Evolutionary conservation across 805 yeast genomes (phyloP).

Genomic region (Wickerhamomyces chambardii): DNA sequence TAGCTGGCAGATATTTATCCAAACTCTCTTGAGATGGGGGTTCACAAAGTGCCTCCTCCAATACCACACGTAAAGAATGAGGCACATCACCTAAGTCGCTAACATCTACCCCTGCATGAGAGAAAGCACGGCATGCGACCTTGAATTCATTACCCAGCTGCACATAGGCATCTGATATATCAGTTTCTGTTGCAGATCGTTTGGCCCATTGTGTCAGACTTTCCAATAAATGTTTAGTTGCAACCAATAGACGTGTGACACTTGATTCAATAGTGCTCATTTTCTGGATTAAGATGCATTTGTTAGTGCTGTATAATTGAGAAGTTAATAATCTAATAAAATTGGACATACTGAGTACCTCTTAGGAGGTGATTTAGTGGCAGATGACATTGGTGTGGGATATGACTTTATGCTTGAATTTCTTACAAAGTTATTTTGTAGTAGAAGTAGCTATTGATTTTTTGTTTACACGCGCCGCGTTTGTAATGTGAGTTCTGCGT

Average conservation of each 20-base stretch:
- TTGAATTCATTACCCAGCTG: slow-evolving; percentile 90
- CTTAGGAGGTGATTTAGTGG: slow-evolving; percentile 11
- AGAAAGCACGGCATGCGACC: slow-evolving; percentile 72
- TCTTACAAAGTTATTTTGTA: too few species aligned
- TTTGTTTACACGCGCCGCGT: too few species aligned
- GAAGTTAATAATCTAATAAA: background rate
- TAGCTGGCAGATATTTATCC: slow-evolving; percentile 73
- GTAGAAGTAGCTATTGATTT: too few species aligned
- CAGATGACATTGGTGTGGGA: background rate
- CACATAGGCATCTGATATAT: slow-evolving; percentile 87
- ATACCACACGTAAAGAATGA: slow-evolving; percentile 59
- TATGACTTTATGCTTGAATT: too few species aligned
- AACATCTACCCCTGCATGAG: slow-evolving; percentile 70
- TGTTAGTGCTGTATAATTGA: slow-evolving; percentile 3
- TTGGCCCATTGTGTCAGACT: slow-evolving; percentile 87
- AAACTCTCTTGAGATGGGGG: slow-evolving; percentile 77
- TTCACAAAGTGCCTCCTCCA: slow-evolving; percentile 82
- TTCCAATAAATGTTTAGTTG: slow-evolving; percentile 85
- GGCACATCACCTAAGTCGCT: slow-evolving; percentile 91
- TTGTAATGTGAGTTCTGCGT: too few species aligned
- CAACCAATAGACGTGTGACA: slow-evolving; percentile 70
- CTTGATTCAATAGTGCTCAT: slow-evolving; percentile 64
- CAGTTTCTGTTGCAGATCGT: slow-evolving; percentile 67
- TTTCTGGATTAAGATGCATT: slow-evolving; percentile 3
- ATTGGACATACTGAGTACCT: slow-evolving; percentile 16